Percentiles rank a stretch among this genome's conserved stretches.
These are phyloP conservation scores for Pythium insidiosum DNA, from an alignment of 352 stramenopile species.

Conservation along the genomic window DNA sequence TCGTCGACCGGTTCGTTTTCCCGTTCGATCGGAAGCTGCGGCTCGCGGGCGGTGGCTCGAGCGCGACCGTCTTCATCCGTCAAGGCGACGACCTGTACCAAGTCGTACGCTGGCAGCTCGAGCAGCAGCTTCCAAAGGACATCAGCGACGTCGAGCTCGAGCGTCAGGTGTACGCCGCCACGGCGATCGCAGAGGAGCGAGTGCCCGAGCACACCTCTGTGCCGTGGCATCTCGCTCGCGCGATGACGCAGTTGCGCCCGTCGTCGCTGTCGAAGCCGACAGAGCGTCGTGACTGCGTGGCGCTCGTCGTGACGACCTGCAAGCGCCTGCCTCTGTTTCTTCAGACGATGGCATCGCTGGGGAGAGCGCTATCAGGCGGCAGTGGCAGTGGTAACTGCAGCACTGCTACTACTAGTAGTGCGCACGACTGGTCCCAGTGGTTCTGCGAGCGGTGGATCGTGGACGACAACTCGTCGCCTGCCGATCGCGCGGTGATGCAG, in stretches of 20 bases:
- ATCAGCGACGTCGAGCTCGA: neutral
- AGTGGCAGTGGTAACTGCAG: neutral
- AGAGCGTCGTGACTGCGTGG: constrained; percentile 15
- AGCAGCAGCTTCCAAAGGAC: neutral
- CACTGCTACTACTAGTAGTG: neutral
- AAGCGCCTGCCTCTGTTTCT: constrained; percentile 41
- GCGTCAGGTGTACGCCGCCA: neutral
- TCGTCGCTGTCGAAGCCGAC: neutral
- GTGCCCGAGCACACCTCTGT: constrained; percentile 9
- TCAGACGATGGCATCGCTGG: constrained; percentile 21
- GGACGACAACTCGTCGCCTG: constrained; percentile 37
- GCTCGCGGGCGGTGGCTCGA: too few species aligned
- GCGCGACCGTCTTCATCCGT: constrained; percentile 25
- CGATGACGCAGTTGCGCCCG: neutral
- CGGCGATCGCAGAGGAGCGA: neutral
- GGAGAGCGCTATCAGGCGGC: constrained; percentile 5
- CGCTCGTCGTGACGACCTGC: constrained; percentile 51
- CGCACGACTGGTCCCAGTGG: constrained; percentile 4
- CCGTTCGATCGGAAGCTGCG: neutral
- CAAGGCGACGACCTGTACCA: constrained; percentile 33
- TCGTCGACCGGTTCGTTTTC: constrained; percentile 11
- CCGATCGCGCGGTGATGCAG: constrained; percentile 32
- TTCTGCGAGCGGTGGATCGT: constrained; percentile 44
- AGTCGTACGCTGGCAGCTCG: constrained; percentile 14
- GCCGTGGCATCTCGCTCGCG: constrained; percentile 15